Evolutionary conservation across 2,329 filamentous ascomycete genomes (phyloP).

Genomic region (Curvularia sp.): DNA sequence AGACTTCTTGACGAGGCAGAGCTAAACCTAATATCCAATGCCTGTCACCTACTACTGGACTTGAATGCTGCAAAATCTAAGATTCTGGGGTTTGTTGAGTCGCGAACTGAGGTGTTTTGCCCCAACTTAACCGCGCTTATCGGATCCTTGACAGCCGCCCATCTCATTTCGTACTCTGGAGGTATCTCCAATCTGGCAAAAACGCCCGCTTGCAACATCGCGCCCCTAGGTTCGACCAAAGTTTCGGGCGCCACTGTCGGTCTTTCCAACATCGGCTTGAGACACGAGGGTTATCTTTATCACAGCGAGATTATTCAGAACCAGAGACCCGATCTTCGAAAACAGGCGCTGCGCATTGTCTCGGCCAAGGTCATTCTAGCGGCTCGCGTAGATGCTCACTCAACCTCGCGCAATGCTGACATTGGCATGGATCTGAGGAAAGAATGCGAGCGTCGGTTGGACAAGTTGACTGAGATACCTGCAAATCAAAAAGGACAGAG

Average conservation of each 20-base stretch:
- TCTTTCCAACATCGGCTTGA: conserved; percentile 85
- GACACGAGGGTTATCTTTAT: conserved; percentile 93
- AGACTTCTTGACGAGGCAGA: conserved; percentile 77
- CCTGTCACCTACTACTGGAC: conserved; percentile 86
- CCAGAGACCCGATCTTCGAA: conserved; percentile 85
- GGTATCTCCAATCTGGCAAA: conserved; percentile 88
- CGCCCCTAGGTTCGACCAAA: conserved; percentile 89
- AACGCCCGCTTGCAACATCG: conserved; percentile 90
- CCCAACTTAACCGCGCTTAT: conserved; percentile 91
- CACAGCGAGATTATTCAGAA: conserved; percentile 87
- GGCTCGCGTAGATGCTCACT: conserved; percentile 85
- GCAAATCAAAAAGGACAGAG: conserved; percentile 84
- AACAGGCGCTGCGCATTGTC: conserved; percentile 93
- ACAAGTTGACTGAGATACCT: conserved; percentile 90
- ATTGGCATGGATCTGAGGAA: conserved; percentile 82
- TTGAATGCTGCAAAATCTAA: conserved; percentile 87
- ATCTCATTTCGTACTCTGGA: conserved; percentile 93
- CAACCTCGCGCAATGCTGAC: conserved; percentile 80
- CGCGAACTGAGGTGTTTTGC: conserved; percentile 94
- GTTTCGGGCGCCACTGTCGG: conserved; percentile 78
- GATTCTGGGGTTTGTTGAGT: conserved; percentile 93
- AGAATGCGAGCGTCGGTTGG: conserved; percentile 82
- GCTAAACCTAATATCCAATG: conserved; percentile 74
- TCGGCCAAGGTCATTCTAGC: conserved; percentile 93
- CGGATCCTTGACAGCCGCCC: conserved; percentile 89